Conservation (phyloP, 2,329 filamentous ascomycete genomes). For the Nannizziopsis arthrosporioides region DNA sequence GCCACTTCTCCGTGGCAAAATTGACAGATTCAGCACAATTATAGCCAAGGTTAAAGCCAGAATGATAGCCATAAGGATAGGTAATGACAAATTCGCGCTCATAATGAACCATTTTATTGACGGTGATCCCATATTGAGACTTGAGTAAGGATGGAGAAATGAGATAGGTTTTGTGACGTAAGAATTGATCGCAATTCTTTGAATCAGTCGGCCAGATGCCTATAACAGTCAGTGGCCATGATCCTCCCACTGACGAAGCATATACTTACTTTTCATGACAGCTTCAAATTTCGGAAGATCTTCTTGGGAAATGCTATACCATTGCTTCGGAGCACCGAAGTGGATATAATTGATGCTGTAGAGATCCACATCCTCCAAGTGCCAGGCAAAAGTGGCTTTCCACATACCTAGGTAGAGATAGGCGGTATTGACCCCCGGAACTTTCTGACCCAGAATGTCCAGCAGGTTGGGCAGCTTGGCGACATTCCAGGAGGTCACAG, state of each 20-base stretch:
- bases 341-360: conserved; percentile 99
- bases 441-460: conserved; percentile 86
- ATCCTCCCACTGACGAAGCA: background rate
- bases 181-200: conserved; percentile 89
- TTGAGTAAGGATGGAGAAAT: conserved; percentile 83
- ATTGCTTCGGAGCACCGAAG: conserved; percentile 96
- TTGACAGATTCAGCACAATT: conserved; percentile 99
- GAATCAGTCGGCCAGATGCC: conserved; percentile 83
- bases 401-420: conserved; percentile 99
- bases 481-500: conserved; percentile 78
- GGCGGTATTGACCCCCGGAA: conserved; percentile 94
- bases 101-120: conserved; percentile 90
- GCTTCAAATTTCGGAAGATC: conserved; percentile 86
- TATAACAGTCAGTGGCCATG: conserved; percentile 14
- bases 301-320: conserved; percentile 97
- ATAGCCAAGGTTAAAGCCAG: conserved; percentile 93
- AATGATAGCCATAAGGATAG: conserved; percentile 96
- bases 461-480: conserved; percentile 88
- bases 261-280: conserved; percentile 63
- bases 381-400: conserved; percentile 99
- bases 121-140: conserved; percentile 83
- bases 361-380: conserved; percentile 93
- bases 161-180: conserved; percentile 93
- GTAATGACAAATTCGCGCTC: conserved; percentile 98
- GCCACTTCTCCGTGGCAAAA: conserved; percentile 89